phyloP scores from a whole-genome alignment of 148 eudicot genomes.

The Polygonum maritimum region DNA sequence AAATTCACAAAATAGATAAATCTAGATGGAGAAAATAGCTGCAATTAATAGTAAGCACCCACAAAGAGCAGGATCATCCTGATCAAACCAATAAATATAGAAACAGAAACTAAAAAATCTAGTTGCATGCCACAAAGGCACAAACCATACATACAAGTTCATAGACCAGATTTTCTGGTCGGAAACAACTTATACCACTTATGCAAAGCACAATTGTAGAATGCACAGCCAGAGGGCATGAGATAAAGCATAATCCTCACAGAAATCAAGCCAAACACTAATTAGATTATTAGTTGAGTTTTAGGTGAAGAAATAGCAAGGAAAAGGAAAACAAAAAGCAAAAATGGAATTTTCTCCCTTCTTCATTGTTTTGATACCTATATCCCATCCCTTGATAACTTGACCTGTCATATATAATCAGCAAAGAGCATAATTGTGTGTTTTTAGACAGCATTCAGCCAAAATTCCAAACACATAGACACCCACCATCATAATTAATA shows the following conservation, averaged over 20 bases:
- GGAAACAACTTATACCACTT: neutral
- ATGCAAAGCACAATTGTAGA: neutral
- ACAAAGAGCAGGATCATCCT: neutral
- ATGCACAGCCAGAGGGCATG: constrained; percentile 2
- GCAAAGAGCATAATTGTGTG: neutral
- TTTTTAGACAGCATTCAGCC: neutral
- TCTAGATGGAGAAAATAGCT: neutral
- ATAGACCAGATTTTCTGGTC: neutral
- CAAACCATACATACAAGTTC: neutral
- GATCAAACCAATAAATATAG: neutral
- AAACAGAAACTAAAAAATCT: neutral
- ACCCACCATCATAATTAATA: neutral
- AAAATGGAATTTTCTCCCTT: constrained; percentile 38
- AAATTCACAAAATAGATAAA: neutral
- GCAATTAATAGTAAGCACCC: constrained; percentile 19
- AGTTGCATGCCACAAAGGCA: neutral
- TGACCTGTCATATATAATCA: constrained; percentile 9
- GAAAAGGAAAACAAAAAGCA: neutral
- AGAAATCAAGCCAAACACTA: neutral
- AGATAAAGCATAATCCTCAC: neutral
- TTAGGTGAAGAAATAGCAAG: neutral
- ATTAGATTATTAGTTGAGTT: constrained; percentile 5
- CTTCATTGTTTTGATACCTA: constrained; percentile 67
- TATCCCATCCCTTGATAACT: constrained; percentile 56
- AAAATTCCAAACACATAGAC: neutral